Base-by-base conservation (phyloP, 805 yeast genomes). In the Nakazawaea sp. region DNA sequence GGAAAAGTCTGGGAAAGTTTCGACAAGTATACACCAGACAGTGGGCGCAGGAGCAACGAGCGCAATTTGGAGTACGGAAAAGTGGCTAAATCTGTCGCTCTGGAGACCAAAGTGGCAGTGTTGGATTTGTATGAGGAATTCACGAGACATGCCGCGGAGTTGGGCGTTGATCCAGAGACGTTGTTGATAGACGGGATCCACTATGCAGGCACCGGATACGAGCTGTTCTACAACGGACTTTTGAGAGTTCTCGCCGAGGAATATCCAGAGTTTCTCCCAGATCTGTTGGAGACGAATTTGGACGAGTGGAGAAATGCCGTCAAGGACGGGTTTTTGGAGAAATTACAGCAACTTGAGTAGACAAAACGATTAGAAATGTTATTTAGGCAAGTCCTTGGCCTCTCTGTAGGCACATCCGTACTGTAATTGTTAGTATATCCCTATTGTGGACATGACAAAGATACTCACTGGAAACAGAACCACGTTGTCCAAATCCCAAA, bases 401-500 rank as follows among this genome's bases (percentile, higher is more conserved):
- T 58, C 46, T 53, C 75, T 68, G 36, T 60, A 66, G 32, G 72
- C 73, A 47, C 68, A 58, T 15, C 66, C 68, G 36, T 48, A 49
- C 41, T 37, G 10, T 25, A 18, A 8, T 27, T 9, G 20, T 29
- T 29, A 29, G 31, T 29, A 27, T n/a, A n/a, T n/a, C n/a, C n/a
- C n/a, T n/a, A n/a, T n/a, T n/a, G n/a, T n/a, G n/a, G n/a, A n/a
- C 24, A 21, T 10, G 10, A 8, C 24, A 8, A 21, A 8, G 10
- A 28, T 27, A 39, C 42, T 39, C 30, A 39, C 42, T 32, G 87
- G 87, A 50, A 72, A 68, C 27, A 81, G 72, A 45, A 78, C 50
- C 15, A 72, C 79, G 38, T 66, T 69, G 27, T 74, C 74, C 43
- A 82, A 52, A 53, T 85, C 94, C 95, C 94, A 85, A 42, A 85